Base-by-base conservation (phyloP, 1,284 basidiomycete species). In the Ustilago xerochloae region DNA sequence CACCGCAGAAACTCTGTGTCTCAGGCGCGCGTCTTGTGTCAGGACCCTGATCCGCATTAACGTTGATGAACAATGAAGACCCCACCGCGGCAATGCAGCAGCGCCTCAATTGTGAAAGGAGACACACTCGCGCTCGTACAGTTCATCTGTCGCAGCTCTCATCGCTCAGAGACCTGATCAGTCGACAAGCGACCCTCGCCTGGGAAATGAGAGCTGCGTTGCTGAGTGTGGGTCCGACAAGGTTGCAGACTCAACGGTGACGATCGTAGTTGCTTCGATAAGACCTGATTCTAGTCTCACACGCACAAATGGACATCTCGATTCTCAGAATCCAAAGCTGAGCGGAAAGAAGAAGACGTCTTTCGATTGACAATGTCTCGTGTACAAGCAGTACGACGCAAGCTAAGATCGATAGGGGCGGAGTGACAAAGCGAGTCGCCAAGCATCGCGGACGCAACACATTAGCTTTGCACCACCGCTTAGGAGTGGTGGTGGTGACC, bases 11-110 rank as follows among this genome's bases (percentile, higher is more conserved):
- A n/a, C n/a, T n/a, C n/a, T n/a, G n/a, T n/a, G n/a, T n/a, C n/a
- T n/a, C n/a, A n/a, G n/a, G n/a, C n/a, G n/a, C n/a, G 52, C 30
- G 53, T 41, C n/a, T 41, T 53, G 49, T 47, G 58, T 53, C 58
- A 60, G 28, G 49, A 60, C 41, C 49, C 58, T 60, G 58, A 60
- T 60, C 58, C 45, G 26, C 58, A 12, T 6, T 24, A 12, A 30
- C n/a, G n/a, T n/a, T n/a, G n/a, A n/a, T n/a, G 20, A 49, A 22
- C 43, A 12, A 47, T n/a, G 22, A n/a, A n/a, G 43, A 8, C 13
- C 47, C 33, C 36, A 29, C 36, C 52, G 13, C 28, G 29, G 20
- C 12, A 4, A 46, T 7, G 33, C 13, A 35, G 12, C 20, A 50
- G 10, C 7, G 18, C 16, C 26, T 38, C 38, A 39, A n/a, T 30